These are phyloP conservation scores for Malassezia nana DNA, from an alignment of 1,284 basidiomycete genomes.

Conservation along the genomic window DNA sequence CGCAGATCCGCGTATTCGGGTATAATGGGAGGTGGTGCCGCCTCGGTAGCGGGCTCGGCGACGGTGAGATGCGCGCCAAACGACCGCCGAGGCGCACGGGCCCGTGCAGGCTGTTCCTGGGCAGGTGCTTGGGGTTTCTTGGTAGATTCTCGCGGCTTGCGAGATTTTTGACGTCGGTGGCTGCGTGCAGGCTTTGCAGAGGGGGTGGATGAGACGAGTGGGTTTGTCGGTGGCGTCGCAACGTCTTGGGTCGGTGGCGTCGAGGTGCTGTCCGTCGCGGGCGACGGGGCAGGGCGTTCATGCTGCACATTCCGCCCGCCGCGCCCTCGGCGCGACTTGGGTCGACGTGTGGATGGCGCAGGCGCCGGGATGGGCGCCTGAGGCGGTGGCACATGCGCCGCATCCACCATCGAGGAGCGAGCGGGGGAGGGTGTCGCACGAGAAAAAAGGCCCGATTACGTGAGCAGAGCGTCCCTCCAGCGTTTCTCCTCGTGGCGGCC, in stretches of 20 bases:
- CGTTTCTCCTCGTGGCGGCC: neutral
- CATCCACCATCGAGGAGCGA: neutral
- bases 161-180: too few species aligned
- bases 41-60: neutral
- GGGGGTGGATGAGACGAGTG: too few species aligned
- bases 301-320: too few species aligned
- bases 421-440: neutral
- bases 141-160: too few species aligned
- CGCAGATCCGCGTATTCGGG: slow-evolving; percentile 38
- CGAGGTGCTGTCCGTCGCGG: too few species aligned
- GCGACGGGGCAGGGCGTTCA: too few species aligned
- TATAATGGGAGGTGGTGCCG: neutral
- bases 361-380: neutral
- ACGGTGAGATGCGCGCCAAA: slow-evolving; percentile 9
- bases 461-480: neutral
- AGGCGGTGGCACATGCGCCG: neutral
- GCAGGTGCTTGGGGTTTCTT: too few species aligned
- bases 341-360: neutral
- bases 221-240: too few species aligned
- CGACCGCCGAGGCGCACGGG: too few species aligned
- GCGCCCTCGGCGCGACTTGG: neutral
- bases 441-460: neutral
- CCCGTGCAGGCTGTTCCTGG: too few species aligned
- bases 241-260: too few species aligned
- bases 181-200: too few species aligned